Base-by-base conservation (phyloP, 2,329 filamentous ascomycete species). In the Alternaria infectoria region DNA sequence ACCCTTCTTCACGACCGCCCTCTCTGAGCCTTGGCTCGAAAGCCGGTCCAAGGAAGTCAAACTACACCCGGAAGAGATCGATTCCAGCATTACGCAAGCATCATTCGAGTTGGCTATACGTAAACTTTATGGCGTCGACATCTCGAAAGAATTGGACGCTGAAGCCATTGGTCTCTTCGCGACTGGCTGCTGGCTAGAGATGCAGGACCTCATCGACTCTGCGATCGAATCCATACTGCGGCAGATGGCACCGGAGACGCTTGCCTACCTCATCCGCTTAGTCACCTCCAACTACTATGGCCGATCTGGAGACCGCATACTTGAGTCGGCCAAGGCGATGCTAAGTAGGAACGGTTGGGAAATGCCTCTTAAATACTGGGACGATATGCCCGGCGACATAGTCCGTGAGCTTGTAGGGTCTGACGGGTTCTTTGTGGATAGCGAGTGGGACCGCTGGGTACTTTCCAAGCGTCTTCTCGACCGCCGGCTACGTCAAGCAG, bases 321-420 rank as follows among this genome's bases (percentile, higher is more conserved):
- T 88, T 5, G 83, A 84, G 25, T 86, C 84, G 23, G 85, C 85
- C n/a, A 87, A 87, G 69, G 84, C 86, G 6, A 87, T 87, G 85
- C 78, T 88, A 9, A 87, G 85, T 69, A 79, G 85, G 59, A 85
- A 86, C 70, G 86, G 86, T 6, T 87, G 84, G 84, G 82, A 84
- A 63, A 88, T 88, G 86, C 81, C 83, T 7, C 66, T 84, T 15
- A 80, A 79, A 65, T 82, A 83, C 62, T 88, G 86, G 86, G 86
- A 88, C 65, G 84, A 83, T 17, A 86, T 88, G 57, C 85, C 86
- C 5, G 85, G 85, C 6, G 86, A 88, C 64, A 83, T 87, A 57
- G 81, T 87, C 46, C 82, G 86, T n/a, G 86, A 88, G 65, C 85
- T 88, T 15, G 83, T 88, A 30, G 86, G 85, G 9, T 86, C 85